phyloP scores from a whole-genome alignment of 2,329 filamentous ascomycete genomes.

The Apiospora saccharicola region DNA sequence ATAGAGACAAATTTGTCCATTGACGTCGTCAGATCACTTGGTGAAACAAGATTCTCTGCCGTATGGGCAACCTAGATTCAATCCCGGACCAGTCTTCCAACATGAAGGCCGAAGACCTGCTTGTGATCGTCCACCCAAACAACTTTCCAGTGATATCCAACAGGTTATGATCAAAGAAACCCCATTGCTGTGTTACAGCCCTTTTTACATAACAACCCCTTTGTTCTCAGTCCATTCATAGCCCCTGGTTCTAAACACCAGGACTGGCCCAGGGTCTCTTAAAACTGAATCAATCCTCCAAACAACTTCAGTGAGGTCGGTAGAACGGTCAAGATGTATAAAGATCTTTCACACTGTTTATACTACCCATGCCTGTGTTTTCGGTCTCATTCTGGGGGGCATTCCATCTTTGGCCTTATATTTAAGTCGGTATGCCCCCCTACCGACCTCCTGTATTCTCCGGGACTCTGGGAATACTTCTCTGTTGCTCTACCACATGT shows the following conservation, averaged over 20 bases:
- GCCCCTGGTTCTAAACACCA: not conserved
- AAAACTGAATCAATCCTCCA: not conserved
- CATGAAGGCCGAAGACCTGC: not conserved
- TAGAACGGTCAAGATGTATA: constrained; percentile 23
- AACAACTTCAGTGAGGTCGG: not conserved
- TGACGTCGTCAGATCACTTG: not conserved
- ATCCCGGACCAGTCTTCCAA: not conserved
- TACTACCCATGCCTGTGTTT: not conserved
- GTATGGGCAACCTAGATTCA: not conserved
- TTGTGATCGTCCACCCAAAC: not conserved
- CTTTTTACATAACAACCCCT: not conserved
- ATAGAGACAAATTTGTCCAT: not conserved
- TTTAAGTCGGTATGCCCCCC: not conserved
- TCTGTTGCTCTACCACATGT: not conserved
- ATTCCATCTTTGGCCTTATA: not conserved
- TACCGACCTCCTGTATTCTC: not conserved
- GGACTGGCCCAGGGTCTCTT: not conserved
- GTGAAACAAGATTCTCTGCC: not conserved
- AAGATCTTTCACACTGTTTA: constrained; percentile 7
- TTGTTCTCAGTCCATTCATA: constrained; percentile 13
- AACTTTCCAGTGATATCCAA: not conserved
- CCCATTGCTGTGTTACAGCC: not conserved
- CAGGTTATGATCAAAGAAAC: not conserved
- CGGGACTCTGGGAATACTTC: not conserved
- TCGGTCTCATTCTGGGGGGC: not conserved